phyloP scores from a whole-genome alignment of 2,329 filamentous ascomycete genomes.

The Trichophyton rubrum region DNA sequence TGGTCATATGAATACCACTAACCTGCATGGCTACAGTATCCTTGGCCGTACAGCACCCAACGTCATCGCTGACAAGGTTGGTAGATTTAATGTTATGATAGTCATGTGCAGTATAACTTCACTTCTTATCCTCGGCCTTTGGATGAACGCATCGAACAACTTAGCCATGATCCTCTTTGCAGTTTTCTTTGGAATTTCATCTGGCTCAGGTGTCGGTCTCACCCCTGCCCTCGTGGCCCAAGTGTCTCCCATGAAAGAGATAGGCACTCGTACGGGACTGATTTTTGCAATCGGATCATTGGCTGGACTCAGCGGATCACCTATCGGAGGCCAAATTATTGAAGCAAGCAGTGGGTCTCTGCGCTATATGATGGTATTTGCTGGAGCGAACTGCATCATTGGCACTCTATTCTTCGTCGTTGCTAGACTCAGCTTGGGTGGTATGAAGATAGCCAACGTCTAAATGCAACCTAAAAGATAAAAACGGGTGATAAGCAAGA shows the following conservation, averaged over 20 bases:
- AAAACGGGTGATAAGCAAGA: neutral
- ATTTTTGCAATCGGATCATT: neutral
- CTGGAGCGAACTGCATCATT: neutral
- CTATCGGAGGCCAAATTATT: neutral
- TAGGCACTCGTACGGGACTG: neutral
- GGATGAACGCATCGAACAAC: neutral
- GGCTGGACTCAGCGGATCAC: neutral
- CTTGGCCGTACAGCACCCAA: neutral
- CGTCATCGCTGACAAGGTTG: neutral
- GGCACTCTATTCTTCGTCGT: neutral
- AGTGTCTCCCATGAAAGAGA: neutral
- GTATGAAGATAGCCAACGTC: neutral
- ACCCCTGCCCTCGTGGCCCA: neutral
- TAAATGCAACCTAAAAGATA: neutral
- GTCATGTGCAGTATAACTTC: neutral
- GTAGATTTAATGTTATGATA: neutral
- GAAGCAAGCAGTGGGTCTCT: neutral
- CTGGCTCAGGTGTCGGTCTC: neutral
- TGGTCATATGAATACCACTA: neutral
- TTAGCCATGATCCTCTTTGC: neutral
- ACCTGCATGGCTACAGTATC: neutral
- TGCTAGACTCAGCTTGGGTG: neutral
- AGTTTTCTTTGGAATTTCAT: neutral
- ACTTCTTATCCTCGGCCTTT: neutral
- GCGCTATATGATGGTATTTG: constrained; percentile 1